Evolutionary conservation across 345 rosid genomes (phyloP), one percentile per base, ranked within the genome.

Genomic region (Pistacia atlantica): DNA sequence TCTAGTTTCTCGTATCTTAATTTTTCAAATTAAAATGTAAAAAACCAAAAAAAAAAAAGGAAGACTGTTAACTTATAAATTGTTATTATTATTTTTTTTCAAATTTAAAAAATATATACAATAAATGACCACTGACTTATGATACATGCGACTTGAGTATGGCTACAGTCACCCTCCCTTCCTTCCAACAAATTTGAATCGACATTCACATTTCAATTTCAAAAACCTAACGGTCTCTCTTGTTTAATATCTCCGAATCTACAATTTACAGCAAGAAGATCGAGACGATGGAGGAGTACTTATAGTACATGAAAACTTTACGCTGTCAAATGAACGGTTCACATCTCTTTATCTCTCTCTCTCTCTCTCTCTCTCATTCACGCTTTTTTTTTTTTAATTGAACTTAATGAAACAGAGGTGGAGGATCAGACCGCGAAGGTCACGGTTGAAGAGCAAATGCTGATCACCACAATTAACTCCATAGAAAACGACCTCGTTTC

Each of bases 341-440:
- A 45, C 1, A 67, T 45, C 35, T 69, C 62, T 45, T 14, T n/a
- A n/a, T 13, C n/a, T 62, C 51, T 60, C 57, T 60, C 25, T 70
- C 56, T 55, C 8, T 69, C 22, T 75, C 57, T 25, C 61, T 1
- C 5, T 22, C 25, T 0, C 0, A 8, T 42, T 42, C 46, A 7
- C 46, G 9, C 8, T 48, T 2, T 38, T 38, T 42, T 42, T 0
- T 25, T 25, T 25, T 25, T 25, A 25, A 25, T 31, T 2, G 33
- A 62, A 12, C 35, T 18, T 46, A 3, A 8, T 37, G 52, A 56
- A 60, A 63, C 75, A 93, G 95, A 93, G 77, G 95, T 87, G 71
- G 97, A 93, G 83, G 95, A 95, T 88, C 95, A 90, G 56, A 90
- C 89, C 89, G 89, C 94, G 22, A 90, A 89, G 86, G 80, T 81